A percentile compares a stretch with the other conserved stretches of the same genome.
Evolutionary conservation across 495 filamentous ascomycete genomes (phyloP).

Genomic region (Aspergillus nanangensis): DNA sequence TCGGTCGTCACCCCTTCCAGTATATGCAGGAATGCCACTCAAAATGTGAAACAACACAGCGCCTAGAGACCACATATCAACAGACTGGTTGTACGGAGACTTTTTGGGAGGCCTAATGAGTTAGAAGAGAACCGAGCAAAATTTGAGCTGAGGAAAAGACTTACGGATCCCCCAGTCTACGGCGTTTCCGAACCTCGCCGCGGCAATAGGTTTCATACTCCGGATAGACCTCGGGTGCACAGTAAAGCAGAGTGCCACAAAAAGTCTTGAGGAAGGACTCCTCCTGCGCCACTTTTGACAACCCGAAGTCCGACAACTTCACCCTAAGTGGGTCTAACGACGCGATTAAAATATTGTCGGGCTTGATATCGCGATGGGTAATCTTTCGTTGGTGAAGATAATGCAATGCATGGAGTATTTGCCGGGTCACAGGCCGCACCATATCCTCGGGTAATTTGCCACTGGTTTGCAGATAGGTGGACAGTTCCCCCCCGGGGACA

Average conservation of each 20-base stretch:
- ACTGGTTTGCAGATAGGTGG: constrained; percentile 56
- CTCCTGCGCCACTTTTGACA: constrained; percentile 87
- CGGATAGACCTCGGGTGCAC: constrained; percentile 92
- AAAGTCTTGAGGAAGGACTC: constrained; percentile 94
- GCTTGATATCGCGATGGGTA: constrained; percentile 96
- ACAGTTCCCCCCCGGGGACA: constrained; percentile 81
- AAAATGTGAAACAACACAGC: constrained; percentile 84
- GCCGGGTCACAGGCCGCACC: constrained; percentile 64
- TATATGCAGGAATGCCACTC: constrained; percentile 71
- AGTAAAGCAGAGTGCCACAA: constrained; percentile 92
- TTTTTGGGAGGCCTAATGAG: constrained; percentile 38
- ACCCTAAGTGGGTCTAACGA: constrained; percentile 68
- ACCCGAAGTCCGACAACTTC: constrained; percentile 92
- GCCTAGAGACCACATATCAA: constrained; percentile 93
- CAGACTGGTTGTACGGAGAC: constrained; percentile 74
- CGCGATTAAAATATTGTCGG: constrained; percentile 89
- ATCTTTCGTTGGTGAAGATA: constrained; percentile 84
- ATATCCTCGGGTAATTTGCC: constrained; percentile 61
- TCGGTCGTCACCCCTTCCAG: constrained; percentile 53
- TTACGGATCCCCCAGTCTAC: constrained; percentile 46
- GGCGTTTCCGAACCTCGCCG: constrained; percentile 45
- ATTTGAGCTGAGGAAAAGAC: constrained; percentile 9
- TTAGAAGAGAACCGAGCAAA: constrained; percentile 9
- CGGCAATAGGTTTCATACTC: constrained; percentile 58
- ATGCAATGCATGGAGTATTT: constrained; percentile 76